These are phyloP conservation scores for Salix dunnii DNA, from an alignment of 345 rosid genomes.

Conservation along the genomic window DNA sequence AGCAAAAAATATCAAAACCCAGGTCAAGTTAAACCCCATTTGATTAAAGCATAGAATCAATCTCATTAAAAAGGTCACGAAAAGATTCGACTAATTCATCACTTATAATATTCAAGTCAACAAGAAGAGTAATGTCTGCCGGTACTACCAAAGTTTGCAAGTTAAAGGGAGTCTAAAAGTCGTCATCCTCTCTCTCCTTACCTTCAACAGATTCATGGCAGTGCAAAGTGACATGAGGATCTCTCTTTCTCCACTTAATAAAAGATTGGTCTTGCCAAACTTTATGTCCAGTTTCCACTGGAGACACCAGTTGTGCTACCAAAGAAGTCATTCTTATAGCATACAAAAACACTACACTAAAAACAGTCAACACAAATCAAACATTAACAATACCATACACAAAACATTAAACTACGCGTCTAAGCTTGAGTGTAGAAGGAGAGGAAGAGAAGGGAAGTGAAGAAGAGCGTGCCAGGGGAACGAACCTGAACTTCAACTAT, in stretches of 20 bases:
- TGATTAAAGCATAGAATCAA: neutral
- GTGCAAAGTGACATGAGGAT: conserved; percentile 77
- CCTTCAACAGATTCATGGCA: conserved; percentile 92
- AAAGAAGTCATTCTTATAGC: conserved; percentile 15
- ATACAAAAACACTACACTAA: neutral
- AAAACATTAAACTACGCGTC: no score
- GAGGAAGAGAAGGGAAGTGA: neutral
- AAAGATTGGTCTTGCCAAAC: conserved; percentile 83
- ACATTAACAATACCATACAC: neutral
- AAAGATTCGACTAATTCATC: neutral
- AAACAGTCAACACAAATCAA: neutral
- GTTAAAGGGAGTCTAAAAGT: neutral
- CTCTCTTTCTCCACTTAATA: conserved; percentile 85
- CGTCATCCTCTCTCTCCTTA: neutral
- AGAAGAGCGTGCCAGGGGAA: neutral
- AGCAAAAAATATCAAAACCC: neutral
- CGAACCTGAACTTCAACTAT: neutral
- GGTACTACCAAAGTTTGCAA: neutral
- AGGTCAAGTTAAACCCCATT: neutral
- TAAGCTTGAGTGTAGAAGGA: neutral
- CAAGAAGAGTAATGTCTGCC: neutral
- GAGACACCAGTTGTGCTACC: conserved; percentile 28
- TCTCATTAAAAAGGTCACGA: neutral
- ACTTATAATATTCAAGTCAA: neutral
- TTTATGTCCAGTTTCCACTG: conserved; percentile 53